Evolutionary conservation across 1,139 yeast genomes (phyloP).

Genomic region (Taphrina pruni): DNA sequence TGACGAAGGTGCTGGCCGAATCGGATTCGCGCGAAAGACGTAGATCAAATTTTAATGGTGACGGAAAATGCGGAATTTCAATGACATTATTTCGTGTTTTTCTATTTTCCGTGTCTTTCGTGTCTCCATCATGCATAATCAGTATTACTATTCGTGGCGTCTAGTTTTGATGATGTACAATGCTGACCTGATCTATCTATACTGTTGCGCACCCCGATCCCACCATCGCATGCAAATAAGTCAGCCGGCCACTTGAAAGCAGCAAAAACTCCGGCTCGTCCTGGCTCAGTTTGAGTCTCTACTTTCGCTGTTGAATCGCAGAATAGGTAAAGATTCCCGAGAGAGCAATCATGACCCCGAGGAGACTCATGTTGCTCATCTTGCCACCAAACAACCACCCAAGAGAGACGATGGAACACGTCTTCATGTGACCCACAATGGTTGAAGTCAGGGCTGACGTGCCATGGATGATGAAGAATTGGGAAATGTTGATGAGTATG

Average conservation of each 20-base stretch:
- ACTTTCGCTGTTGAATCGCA: constrained; percentile 32
- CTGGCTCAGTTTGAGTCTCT: background rate
- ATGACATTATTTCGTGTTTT: too few species aligned
- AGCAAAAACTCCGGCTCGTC: too few species aligned
- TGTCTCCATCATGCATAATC: too few species aligned
- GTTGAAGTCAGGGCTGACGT: constrained; percentile 41
- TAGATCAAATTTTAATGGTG: too few species aligned
- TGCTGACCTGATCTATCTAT: too few species aligned
- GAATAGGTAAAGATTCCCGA: constrained; percentile 38
- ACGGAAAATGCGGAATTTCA: too few species aligned
- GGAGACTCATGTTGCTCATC: constrained; percentile 40
- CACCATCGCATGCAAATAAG: too few species aligned
- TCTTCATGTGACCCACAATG: constrained; percentile 39
- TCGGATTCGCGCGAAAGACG: constrained; percentile 3
- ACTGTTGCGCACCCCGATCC: too few species aligned
- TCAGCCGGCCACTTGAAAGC: too few species aligned
- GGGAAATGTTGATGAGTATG: constrained; percentile 37
- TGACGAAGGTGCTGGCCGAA: background rate
- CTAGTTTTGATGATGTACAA: too few species aligned
- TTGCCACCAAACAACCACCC: constrained; percentile 41
- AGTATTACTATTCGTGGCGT: too few species aligned
- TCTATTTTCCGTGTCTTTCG: background rate
- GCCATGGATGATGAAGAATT: constrained; percentile 39
- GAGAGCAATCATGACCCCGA: constrained; percentile 36
- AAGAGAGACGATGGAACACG: constrained; percentile 40